These are phyloP conservation scores for Arthrinium puccinioides DNA, from an alignment of 2,329 filamentous ascomycete species.

Conservation along the genomic window DNA sequence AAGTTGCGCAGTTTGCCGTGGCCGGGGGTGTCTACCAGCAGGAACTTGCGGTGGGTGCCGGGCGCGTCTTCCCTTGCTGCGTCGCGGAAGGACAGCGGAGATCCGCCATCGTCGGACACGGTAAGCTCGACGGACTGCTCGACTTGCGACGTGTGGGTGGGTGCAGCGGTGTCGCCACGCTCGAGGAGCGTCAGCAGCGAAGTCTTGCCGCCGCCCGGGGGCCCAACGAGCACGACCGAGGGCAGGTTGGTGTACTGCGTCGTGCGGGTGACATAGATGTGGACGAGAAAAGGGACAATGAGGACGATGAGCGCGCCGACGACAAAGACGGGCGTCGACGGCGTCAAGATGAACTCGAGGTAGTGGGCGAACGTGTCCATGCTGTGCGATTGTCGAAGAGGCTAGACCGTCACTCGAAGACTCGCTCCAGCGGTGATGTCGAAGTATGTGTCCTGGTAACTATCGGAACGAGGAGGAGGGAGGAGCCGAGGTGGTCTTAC, in stretches of 20 bases:
- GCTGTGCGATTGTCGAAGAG: constrained; percentile 6
- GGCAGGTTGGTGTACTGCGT: constrained; percentile 62
- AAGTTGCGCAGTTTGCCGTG: constrained; percentile 85
- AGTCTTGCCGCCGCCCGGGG: constrained; percentile 81
- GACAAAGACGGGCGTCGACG: constrained; percentile 55
- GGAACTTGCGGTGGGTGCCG: constrained; percentile 59
- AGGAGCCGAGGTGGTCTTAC: neutral
- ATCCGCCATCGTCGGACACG: constrained; percentile 35
- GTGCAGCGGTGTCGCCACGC: constrained; percentile 36
- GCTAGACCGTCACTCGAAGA: too few species aligned
- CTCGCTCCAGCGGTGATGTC: too few species aligned
- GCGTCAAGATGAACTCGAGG: constrained; percentile 49
- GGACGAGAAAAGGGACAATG: constrained; percentile 68
- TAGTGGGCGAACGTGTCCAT: constrained; percentile 32
- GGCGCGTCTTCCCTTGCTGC: constrained; percentile 48
- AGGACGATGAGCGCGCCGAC: constrained; percentile 66
- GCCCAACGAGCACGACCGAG: constrained; percentile 73
- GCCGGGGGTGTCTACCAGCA: constrained; percentile 83
- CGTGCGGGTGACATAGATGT: constrained; percentile 63
- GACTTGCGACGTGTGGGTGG: constrained; percentile 50
- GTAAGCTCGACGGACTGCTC: constrained; percentile 47
- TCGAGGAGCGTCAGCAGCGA: constrained; percentile 71
- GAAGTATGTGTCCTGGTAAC: too few species aligned
- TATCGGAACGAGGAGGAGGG: too few species aligned
- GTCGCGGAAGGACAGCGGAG: constrained; percentile 38